These are phyloP conservation scores for Ophiognomonia clavigignenti-juglandacearum DNA, from an alignment of 2,329 filamentous ascomycete genomes.

Conservation along the genomic window DNA sequence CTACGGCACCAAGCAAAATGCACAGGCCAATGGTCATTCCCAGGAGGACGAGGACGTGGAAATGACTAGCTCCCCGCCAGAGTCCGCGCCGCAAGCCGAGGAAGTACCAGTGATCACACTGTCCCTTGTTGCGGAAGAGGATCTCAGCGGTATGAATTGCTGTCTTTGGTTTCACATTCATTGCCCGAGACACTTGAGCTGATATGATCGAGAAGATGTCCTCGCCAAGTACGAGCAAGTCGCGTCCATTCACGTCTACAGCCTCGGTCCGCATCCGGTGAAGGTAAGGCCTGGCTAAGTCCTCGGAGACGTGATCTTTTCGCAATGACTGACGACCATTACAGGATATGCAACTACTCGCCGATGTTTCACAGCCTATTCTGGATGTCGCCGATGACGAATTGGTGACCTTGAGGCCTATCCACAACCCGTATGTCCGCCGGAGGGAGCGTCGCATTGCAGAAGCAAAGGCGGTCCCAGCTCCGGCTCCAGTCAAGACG, in stretches of 20 bases:
- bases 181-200: slow-evolving; percentile 6
- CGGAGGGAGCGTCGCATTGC: slow-evolving; percentile 39
- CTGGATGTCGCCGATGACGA: slow-evolving; percentile 54
- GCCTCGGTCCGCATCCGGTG: slow-evolving; percentile 65
- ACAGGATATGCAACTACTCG: slow-evolving; percentile 62
- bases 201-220: slow-evolving; percentile 44
- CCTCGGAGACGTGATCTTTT: neutral
- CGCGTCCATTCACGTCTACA: slow-evolving; percentile 81
- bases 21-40: slow-evolving; percentile 21
- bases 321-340: slow-evolving; percentile 1
- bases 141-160: slow-evolving; percentile 54
- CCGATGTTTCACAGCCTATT: slow-evolving; percentile 63
- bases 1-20: slow-evolving; percentile 58
- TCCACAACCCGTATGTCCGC: slow-evolving; percentile 66
- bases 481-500: slow-evolving; percentile 25
- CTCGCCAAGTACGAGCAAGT: slow-evolving; percentile 68
- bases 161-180: no score
- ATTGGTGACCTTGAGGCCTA: slow-evolving; percentile 64
- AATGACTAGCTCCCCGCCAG: slow-evolving; percentile 62
- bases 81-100: slow-evolving; percentile 45
- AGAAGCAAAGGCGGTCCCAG: slow-evolving; percentile 21
- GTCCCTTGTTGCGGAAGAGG: slow-evolving; percentile 66
- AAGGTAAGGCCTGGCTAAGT: slow-evolving; percentile 40
- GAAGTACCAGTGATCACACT: slow-evolving; percentile 53
- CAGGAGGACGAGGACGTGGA: slow-evolving; percentile 60